Base-by-base conservation (phyloP, 73 alveolate genomes). In the Paramecium sonneborni region DNA sequence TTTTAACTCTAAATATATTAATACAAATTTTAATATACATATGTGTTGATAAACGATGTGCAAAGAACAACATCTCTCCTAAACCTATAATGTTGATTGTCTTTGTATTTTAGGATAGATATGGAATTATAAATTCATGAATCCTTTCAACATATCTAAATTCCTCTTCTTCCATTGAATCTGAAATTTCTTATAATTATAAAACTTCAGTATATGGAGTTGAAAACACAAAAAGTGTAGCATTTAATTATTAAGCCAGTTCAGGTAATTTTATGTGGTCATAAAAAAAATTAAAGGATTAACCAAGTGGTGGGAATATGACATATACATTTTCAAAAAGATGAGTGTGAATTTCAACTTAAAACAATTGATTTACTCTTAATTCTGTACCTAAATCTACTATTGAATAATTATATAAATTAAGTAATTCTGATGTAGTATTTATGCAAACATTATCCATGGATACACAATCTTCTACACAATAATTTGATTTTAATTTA, bases 11-110 rank as follows among this genome's bases (percentile, higher is more conserved):
- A n/a, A 26, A 62, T 23, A 62, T 30, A 41, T 41, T 8, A 9
- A 48, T 52, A 18, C 5, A 52, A n/a, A 5, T 18, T 10, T 12
- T 48, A 3, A 28, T 8, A 62, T 62, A 62, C 84, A 26, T 62
- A 0, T 11, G 12, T 21, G 84, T 62, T 12, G 84, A 26, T 62
- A 62, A 62, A 30, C 44, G 48, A 32, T 62, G 84, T 23, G 84
- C 84, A 62, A 62, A 62, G 84, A 62, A 62, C 24, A 62, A 44
- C 84, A 62, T 62, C 5, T 62, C 84, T n/a, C 84, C 84, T 62
- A 62, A 62, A 10, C 84, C 84, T 23, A 62, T 15, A 62, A 62
- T 62, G 8, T 62, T 62, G 23, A 62, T 62, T 26, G 84, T 30
- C 44, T 62, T 62, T 1, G 46, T 62, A 30, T 62, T 6, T 26